Percentiles rank a stretch among this genome's conserved stretches.
These are phyloP conservation scores for Naganishia sp. DNA, from an alignment of 1,284 basidiomycete species.

Conservation along the genomic window DNA sequence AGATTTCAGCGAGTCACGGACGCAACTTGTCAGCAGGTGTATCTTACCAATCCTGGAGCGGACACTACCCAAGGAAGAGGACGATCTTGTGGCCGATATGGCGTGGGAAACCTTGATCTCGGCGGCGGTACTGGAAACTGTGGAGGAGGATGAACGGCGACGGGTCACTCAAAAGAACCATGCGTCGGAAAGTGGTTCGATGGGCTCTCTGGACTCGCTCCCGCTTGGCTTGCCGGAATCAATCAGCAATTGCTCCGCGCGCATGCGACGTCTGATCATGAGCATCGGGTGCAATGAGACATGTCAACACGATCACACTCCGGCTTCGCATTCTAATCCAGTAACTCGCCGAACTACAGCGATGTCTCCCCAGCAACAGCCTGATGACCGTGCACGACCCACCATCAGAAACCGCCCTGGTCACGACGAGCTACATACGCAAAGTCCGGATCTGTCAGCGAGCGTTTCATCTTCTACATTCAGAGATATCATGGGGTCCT, in stretches of 20 bases:
- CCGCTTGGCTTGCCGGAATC: constrained; percentile 5
- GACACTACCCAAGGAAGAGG: constrained; percentile 48
- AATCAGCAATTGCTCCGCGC: constrained; percentile 42
- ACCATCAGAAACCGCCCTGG: constrained; percentile 3
- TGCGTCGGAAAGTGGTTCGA: not conserved
- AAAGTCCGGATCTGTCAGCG: constrained; percentile 11
- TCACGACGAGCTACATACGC: constrained; percentile 1
- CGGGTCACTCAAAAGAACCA: constrained; percentile 37
- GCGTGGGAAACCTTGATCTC: constrained; percentile 50
- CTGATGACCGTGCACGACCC: constrained; percentile 25
- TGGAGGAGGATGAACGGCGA: constrained; percentile 49
- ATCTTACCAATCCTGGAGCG: constrained; percentile 55
- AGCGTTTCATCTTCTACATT: constrained; percentile 36
- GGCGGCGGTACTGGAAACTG: constrained; percentile 53
- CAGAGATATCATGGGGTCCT: constrained; percentile 43
- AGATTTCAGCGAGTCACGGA: constrained; percentile 50
- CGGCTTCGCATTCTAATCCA: not conserved
- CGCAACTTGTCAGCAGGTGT: constrained; percentile 51
- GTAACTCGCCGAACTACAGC: constrained; percentile 7
- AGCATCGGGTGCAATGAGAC: constrained; percentile 42
- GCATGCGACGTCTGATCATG: constrained; percentile 40
- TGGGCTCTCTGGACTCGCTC: constrained; percentile 6
- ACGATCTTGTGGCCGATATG: constrained; percentile 47
- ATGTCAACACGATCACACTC: constrained; percentile 9
- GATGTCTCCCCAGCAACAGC: constrained; percentile 4